Conservation (phyloP, 2,329 filamentous ascomycete genomes). For the Fusarium ramigenum region DNA sequence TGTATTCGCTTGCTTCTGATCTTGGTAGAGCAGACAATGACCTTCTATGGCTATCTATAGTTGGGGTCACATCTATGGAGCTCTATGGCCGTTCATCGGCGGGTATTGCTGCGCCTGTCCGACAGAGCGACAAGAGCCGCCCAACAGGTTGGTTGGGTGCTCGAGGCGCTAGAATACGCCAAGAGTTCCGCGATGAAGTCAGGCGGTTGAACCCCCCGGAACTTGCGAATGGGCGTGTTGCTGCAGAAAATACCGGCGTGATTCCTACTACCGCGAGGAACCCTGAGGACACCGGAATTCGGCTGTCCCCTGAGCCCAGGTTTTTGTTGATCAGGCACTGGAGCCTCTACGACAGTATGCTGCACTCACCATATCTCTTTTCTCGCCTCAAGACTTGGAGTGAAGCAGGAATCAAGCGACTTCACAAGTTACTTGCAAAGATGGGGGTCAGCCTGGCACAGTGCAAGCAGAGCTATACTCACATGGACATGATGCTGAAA, state of each 20-base stretch:
- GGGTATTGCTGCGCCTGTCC: slow-evolving; percentile 72
- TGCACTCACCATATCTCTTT: slow-evolving; percentile 94
- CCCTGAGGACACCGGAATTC: slow-evolving; percentile 90
- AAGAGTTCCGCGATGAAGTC: slow-evolving; percentile 91
- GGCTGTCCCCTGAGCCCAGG: slow-evolving; percentile 90
- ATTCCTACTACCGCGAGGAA: slow-evolving; percentile 90
- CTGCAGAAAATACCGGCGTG: slow-evolving; percentile 76
- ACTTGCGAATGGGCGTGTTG: slow-evolving; percentile 67
- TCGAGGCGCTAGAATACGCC: slow-evolving; percentile 83
- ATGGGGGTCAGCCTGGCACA: slow-evolving; percentile 96
- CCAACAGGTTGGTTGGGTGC: slow-evolving; percentile 82
- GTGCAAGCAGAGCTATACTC: slow-evolving; percentile 94
- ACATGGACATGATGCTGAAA: slow-evolving; percentile 99
- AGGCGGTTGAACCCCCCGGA: slow-evolving; percentile 88
- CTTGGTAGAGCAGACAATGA: slow-evolving; percentile 97
- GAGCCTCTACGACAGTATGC: slow-evolving; percentile 98
- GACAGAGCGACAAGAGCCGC: slow-evolving; percentile 63
- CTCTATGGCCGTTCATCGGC: slow-evolving; percentile 87
- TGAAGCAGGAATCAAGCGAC: slow-evolving; percentile 83
- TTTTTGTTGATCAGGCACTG: slow-evolving; percentile 95
- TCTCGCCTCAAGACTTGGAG: slow-evolving; percentile 94
- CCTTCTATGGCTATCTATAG: slow-evolving; percentile 91
- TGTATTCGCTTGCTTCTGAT: slow-evolving; percentile 94
- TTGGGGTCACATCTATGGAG: slow-evolving; percentile 94
- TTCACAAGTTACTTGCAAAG: slow-evolving; percentile 95